phyloP scores from a whole-genome alignment of 225 moss, liverwort and hornwort species.

The Bryoerythrophyllum caledonicum region DNA sequence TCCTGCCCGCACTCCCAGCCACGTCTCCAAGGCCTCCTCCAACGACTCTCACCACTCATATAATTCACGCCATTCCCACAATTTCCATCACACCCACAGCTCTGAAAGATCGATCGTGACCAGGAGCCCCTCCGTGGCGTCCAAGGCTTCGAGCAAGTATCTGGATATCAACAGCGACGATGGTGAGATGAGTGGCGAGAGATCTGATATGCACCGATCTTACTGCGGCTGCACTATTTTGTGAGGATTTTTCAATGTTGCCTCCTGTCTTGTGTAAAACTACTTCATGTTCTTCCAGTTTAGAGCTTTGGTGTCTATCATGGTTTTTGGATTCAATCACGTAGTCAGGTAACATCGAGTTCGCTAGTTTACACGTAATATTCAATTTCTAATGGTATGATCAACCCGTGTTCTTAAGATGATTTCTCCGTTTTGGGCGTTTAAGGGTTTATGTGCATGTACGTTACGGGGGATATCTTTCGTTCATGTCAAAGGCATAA shows the following conservation, averaged over 20 bases:
- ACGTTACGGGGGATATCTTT: too few relatives aligned
- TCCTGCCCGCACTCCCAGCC: conserved; percentile 39
- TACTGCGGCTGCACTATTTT: conserved; percentile 48
- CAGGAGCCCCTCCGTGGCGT: conserved; percentile 33
- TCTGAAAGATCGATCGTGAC: conserved; percentile 11
- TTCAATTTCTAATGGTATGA: too few relatives aligned
- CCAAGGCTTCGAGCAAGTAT: conserved; percentile 40
- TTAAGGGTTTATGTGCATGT: too few relatives aligned
- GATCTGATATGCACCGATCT: conserved; percentile 28
- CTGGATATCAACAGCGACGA: conserved; percentile 36
- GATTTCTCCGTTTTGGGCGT: too few relatives aligned
- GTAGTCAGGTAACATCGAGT: not conserved
- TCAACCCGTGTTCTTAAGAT: too few relatives aligned
- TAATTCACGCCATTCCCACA: conserved; percentile 6
- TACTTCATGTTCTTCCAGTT: conserved; percentile 5
- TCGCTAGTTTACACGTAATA: too few relatives aligned
- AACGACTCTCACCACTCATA: conserved; percentile 32
- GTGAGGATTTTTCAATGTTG: conserved; percentile 21
- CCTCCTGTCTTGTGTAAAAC: conserved; percentile 25
- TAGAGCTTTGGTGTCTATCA: not conserved
- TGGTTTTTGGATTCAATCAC: not conserved
- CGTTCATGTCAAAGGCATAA: too few relatives aligned
- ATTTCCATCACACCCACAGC: too few relatives aligned
- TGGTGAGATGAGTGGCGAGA: not conserved
- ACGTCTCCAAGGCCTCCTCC: conserved; percentile 31